Conservation (phyloP, 2,329 filamentous ascomycete species). For the Graphiopsis chlorocephala region DNA sequence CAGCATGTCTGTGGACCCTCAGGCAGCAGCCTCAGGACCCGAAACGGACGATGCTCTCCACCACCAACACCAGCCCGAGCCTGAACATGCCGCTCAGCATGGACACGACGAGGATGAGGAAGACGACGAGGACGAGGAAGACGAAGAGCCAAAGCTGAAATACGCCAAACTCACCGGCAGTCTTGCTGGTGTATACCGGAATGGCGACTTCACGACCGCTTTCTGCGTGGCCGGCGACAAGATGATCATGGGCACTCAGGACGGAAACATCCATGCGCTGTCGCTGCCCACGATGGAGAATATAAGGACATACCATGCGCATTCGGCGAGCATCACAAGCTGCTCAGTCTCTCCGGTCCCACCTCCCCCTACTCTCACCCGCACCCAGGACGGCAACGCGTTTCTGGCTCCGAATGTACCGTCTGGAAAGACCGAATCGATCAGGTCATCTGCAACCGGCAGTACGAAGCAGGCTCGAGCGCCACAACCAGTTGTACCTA, state of each 20-base stretch:
- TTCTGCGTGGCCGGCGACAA: conserved; percentile 93
- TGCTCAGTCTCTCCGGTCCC: conserved; percentile 89
- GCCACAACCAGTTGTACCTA: conserved; percentile 55
- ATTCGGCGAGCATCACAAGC: conserved; percentile 84
- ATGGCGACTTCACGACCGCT: conserved; percentile 89
- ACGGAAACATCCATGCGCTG: conserved; percentile 90
- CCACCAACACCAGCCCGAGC: background rate
- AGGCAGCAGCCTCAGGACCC: conserved; percentile 23
- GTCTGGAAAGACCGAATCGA: background rate
- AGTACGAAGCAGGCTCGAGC: conserved; percentile 1
- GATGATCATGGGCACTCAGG: conserved; percentile 95
- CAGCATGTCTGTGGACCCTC: conserved; percentile 36
- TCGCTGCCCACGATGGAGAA: conserved; percentile 78
- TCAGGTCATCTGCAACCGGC: background rate
- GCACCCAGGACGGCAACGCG: conserved; percentile 28
- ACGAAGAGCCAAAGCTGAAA: conserved; percentile 92
- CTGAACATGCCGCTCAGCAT: background rate
- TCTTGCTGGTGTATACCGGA: conserved; percentile 79
- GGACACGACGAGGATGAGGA: conserved; percentile 20
- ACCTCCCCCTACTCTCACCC: conserved; percentile 46
- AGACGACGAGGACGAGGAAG: conserved; percentile 68
- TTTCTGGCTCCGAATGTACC: background rate
- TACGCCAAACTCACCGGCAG: conserved; percentile 83
- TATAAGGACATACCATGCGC: conserved; percentile 84
- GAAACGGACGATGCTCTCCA: conserved; percentile 7